These are phyloP conservation scores for Aquanectria penicillioides DNA, from an alignment of 2,329 filamentous ascomycete genomes.

Conservation along the genomic window DNA sequence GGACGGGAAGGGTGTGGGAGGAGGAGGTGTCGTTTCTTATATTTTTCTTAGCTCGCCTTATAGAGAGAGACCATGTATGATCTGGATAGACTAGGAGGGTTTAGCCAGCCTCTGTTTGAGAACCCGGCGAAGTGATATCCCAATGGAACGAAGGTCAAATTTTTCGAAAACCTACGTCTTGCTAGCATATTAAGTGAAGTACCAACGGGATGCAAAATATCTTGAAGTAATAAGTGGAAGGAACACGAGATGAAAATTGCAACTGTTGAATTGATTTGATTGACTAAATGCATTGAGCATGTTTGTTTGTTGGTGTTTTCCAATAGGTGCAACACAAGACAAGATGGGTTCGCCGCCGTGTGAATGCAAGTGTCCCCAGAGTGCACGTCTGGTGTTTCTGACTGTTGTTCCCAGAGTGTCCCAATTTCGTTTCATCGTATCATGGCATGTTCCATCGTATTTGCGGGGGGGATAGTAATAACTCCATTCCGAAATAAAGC, in stretches of 20 bases:
- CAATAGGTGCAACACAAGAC: no score
- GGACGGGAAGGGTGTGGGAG: slow-evolving; percentile 22
- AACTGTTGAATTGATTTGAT: no score
- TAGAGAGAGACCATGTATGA: slow-evolving; percentile 36
- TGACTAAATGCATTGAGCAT: no score
- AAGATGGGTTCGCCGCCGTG: background rate
- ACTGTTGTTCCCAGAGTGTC: background rate
- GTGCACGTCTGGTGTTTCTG: background rate
- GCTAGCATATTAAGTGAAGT: no score
- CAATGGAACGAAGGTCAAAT: slow-evolving; percentile 36
- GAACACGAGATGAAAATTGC: no score
- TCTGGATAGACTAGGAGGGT: slow-evolving; percentile 34
- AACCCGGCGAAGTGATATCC: slow-evolving; percentile 34
- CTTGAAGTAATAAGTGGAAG: no score
- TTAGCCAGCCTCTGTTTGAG: slow-evolving; percentile 9
- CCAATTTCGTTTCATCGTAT: slow-evolving; percentile 11
- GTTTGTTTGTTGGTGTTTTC: no score
- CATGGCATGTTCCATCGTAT: background rate
- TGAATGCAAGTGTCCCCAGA: background rate
- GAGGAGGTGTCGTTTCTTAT: slow-evolving; percentile 16
- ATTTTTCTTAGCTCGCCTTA: slow-evolving; percentile 33
- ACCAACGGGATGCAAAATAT: no score
- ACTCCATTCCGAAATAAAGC: no score
- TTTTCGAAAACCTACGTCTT: no score
- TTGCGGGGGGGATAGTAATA: background rate